Conservation (phyloP, 2,329 filamentous ascomycete genomes). For the Cyclaneusma minus region DNA sequence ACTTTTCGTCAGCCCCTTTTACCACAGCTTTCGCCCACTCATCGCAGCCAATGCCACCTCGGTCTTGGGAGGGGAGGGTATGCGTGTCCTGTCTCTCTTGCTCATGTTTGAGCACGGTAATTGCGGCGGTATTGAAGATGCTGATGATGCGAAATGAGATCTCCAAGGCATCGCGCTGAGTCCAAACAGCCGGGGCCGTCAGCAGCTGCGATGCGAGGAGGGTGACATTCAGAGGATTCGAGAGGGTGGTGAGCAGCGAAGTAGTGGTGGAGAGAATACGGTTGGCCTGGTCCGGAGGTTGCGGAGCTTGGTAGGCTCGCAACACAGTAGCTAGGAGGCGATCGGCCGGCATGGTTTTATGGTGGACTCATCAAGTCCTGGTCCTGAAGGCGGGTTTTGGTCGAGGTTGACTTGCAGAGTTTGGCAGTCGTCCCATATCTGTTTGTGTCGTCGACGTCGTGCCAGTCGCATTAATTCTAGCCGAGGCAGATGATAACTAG, state of each 20-base stretch:
- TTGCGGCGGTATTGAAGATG: conserved; percentile 37
- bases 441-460: too few relatives aligned
- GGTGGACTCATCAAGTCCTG: too few relatives aligned
- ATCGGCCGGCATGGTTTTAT: conserved; percentile 11
- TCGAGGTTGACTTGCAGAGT: too few relatives aligned
- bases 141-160: conserved; percentile 36
- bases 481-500: too few relatives aligned
- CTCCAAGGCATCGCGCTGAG: conserved; percentile 31
- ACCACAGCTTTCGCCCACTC: conserved; percentile 24
- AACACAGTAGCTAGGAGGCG: conserved; percentile 18
- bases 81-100: conserved; percentile 16
- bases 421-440: too few relatives aligned
- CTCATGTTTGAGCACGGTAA: conserved; percentile 19
- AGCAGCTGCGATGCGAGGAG: conserved; percentile 41
- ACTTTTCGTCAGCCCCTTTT: conserved; percentile 31
- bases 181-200: conserved; percentile 43
- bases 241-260: conserved; percentile 38
- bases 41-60: conserved; percentile 37
- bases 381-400: too few relatives aligned
- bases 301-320: conserved; percentile 14
- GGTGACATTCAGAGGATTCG: conserved; percentile 42
- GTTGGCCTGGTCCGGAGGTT: conserved; percentile 11
- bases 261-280: conserved; percentile 32
- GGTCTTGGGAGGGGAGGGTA: conserved; percentile 40
- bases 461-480: too few relatives aligned